Percentiles rank a stretch among this genome's conserved stretches.
These are phyloP conservation scores for Gymnopus androsaceus DNA, from an alignment of 1,284 basidiomycete species.

Conservation along the genomic window DNA sequence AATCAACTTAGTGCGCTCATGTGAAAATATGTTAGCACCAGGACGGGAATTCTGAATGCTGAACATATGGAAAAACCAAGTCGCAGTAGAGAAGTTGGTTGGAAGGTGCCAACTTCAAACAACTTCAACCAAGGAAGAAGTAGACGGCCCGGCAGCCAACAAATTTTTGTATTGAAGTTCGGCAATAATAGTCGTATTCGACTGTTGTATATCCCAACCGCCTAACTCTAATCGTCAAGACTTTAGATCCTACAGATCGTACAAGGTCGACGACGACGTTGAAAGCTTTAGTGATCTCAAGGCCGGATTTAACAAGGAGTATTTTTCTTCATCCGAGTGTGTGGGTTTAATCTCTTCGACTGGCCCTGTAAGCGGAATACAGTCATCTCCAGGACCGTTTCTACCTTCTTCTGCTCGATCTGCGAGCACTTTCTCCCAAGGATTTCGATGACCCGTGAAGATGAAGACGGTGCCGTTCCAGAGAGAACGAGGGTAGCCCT, in stretches of 20 bases:
- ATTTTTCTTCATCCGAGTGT: background rate
- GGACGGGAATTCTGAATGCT: no score
- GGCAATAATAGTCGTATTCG: no score
- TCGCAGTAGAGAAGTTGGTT: no score
- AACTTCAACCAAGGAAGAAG: no score
- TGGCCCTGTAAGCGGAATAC: conserved; percentile 1
- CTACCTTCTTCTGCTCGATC: background rate
- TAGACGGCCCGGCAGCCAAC: no score
- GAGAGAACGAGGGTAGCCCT: conserved; percentile 13
- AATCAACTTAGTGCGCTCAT: no score
- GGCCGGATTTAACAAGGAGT: background rate
- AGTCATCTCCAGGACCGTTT: background rate
- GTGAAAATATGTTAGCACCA: no score
- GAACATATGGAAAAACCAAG: no score
- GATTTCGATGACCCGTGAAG: conserved; percentile 17
- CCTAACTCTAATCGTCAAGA: no score
- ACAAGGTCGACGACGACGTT: background rate
- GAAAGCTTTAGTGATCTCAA: background rate
- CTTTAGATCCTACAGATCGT: conserved; percentile 1
- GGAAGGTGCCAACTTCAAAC: no score
- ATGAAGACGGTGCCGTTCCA: conserved; percentile 17
- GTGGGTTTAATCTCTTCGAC: background rate
- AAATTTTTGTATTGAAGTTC: no score
- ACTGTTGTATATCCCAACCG: no score
- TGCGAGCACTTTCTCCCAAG: conserved; percentile 15